Evolutionary conservation across 106 monocot genomes (phyloP), one percentile per base, ranked within the genome.

Genomic region (Alisma plantagoaquatica): DNA sequence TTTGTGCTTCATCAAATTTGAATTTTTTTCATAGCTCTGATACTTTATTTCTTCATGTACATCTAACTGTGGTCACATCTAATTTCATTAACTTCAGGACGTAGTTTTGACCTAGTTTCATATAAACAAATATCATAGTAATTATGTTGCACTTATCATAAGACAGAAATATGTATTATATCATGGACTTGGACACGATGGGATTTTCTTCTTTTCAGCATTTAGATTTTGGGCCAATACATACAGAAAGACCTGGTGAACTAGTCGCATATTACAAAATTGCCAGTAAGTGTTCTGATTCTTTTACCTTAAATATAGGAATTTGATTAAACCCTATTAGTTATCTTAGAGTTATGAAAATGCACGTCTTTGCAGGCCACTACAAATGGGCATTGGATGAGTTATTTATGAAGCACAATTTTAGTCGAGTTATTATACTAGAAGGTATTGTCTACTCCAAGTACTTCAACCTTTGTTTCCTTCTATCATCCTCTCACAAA

Each of bases 351-450:
- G 51, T 1, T 51, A 18, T 59, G 46, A 65, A 49, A 35, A 22
- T 20, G 20, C 44, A 26, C 31, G 2, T 24, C 16, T 60, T 59
- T 73, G 25, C 68, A 96, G 96, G 70, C 41, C 96, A 96, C 55
- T 96, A 96, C 65, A 96, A 89, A 48, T 96, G 96, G 89, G 84
- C 96, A 9, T 66, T 96, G 73, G 96, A 96, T 70, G 56, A 84
- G 58, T 70, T 96, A 63, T 89, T 96, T 72, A 41, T 72, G 22
- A 78, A 76, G 15, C 75, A 76, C 38, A 81, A 82, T 63, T 96
- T 89, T 64, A 67, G 17, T 50, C 72, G 81, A 74, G 89, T 96
- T 21, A 84, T 96, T 17, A 85, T 96, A 62, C 68, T 96, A 64
- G 96, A 96, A 96, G 96, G 96, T 96, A 53, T 6, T 33, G 16